Base-by-base conservation (phyloP, 1,139 yeast species). In the Saccharomyces hybrid region DNA sequence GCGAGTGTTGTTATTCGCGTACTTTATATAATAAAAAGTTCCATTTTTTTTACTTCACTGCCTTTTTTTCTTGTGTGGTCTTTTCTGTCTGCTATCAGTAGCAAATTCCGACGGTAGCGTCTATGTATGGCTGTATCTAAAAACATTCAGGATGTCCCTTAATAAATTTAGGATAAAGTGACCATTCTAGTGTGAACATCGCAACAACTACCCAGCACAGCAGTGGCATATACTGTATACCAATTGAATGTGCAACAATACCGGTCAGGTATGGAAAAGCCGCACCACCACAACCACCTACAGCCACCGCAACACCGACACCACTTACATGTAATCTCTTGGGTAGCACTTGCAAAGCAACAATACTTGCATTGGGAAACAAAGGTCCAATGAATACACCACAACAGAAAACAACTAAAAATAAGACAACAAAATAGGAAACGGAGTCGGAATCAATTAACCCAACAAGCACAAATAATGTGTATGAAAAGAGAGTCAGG, bases 201-300 rank as follows among this genome's bases (percentile, higher is more conserved):
- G 57, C 56, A 0, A 72, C 67, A 56, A 64, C 53, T 0, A 63
- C 1, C 57, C 67, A 61, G 23, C 71, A 61, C n/a, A 69, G 55
- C 1, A 66, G n/a, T 1, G 73, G 71, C 11, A 70, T 57, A 54
- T 59, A 63, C 27, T 59, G 38, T 46, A 72, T 64, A 0, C 73
- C 72, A 0, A 67, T 48, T 16, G 54, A 20, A 25, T 70, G 67
- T 3, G 69, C 60, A 0, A 80, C 59, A 1, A 76, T 59, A 0
- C 95, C 95, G 50, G 83, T 75, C 2, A 80, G 52, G 56, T 81
- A 84, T 1, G 95, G 91, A 8, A 88, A 61, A 0, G 81, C 76
- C 0, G 95, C 95, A 9, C 86, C 88, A 1, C 95, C 95, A 11
- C 86, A 83, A 4, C 91, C 90, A 4, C 95, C 95, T 58, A 88